Base-by-base conservation (phyloP, 73 alveolate genomes). In the Breviolum minutum region DNA sequence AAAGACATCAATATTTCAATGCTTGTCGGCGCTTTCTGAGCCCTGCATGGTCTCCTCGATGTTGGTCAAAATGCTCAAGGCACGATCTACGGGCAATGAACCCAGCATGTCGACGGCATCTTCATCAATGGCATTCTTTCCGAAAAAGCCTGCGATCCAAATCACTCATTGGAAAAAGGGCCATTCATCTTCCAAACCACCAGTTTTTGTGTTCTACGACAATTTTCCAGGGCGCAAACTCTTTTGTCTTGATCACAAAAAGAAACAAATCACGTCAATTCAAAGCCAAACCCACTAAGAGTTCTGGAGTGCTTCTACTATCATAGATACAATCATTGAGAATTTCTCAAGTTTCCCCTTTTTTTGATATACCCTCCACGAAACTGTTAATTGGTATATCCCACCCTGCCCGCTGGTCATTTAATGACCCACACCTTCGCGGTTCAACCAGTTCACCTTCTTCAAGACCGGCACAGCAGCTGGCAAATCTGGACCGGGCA, bases 391-490 rank as follows among this genome's bases (percentile, higher is more conserved):
- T n/a, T 74, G 63, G 24, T 20, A 17, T 24, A 0, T 61, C 85
- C 85, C 62, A 76, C 60, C 63, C 12, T 13, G 27, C 85, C 6
- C 68, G 40, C 14, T n/a, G 7, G 60, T n/a, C 85, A 81, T 8
- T 16, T 40, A 40, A 3, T 19, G 76, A 54, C 14, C 74, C 92
- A 13, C 88, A 54, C 94, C 94, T 85, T 85, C 94, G 14, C 94
- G 94, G 63, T 85, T 85, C 94, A 85, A 62, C 94, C 94, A 85
- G 94, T 85, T 85, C 94, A 85, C 95, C 95, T 87, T 87, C 84
- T 87, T 87, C 83, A 87, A 22, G 82, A 87, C 95, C 10, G 95
- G 95, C 84, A 87, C 82, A 6, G 95, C 70, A 11, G 95, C 95
- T 27, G 95, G 95, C 14, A 40, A 2, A 40, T 40, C 54, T 40